These are phyloP conservation scores for Fusarium tupiense DNA, from an alignment of 2,329 filamentous ascomycete genomes.

Conservation along the genomic window DNA sequence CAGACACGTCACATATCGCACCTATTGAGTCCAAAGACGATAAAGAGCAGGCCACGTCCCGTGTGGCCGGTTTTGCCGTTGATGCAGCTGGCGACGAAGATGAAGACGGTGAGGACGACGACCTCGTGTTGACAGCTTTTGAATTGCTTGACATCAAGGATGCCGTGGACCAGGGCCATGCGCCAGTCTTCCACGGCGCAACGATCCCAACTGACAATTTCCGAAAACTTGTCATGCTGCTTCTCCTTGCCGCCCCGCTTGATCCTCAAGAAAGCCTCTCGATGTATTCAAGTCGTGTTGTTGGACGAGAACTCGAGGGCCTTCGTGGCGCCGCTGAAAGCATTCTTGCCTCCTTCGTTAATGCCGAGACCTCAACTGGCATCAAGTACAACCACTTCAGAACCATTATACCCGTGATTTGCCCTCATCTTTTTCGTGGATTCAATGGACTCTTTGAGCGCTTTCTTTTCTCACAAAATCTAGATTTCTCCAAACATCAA, in stretches of 20 bases:
- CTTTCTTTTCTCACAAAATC: conserved; percentile 78
- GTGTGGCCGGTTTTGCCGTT: conserved; percentile 56
- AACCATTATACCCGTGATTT: conserved; percentile 65
- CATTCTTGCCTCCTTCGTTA: conserved; percentile 72
- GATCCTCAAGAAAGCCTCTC: conserved; percentile 72
- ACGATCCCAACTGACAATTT: conserved; percentile 81
- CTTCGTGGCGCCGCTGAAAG: conserved; percentile 70
- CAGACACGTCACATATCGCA: not conserved
- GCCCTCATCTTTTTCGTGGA: conserved; percentile 74
- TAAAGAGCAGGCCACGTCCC: conserved; percentile 9
- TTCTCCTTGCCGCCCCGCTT: conserved; percentile 73
- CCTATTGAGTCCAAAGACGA: conserved; percentile 16
- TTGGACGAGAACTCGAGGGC: conserved; percentile 64
- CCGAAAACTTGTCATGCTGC: conserved; percentile 73
- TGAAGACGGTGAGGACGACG: conserved; percentile 63
- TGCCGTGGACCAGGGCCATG: conserved; percentile 64
- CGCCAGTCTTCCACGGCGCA: conserved; percentile 65
- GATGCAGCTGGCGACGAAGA: conserved; percentile 58
- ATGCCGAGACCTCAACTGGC: conserved; percentile 70
- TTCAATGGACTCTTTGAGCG: conserved; percentile 77
- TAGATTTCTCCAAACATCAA: conserved; percentile 70
- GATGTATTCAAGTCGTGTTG: conserved; percentile 65
- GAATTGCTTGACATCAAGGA: conserved; percentile 73
- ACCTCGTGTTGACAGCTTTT: conserved; percentile 74
- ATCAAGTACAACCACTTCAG: conserved; percentile 71